Base-by-base conservation (phyloP, 2,329 filamentous ascomycete genomes). In the Aspergillus awamori region DNA sequence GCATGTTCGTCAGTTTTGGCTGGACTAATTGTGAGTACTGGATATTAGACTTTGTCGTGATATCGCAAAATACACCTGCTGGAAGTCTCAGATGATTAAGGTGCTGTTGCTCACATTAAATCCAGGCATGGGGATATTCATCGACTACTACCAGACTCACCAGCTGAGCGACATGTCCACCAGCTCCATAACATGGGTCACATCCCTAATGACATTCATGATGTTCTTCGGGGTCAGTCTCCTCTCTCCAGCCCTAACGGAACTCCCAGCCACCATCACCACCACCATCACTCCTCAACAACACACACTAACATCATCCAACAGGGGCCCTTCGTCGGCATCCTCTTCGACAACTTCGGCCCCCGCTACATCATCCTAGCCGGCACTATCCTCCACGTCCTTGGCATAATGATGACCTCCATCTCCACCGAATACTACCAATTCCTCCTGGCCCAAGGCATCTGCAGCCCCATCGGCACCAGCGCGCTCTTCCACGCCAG, bases 381-480 rank as follows among this genome's bases (percentile, higher is more conserved):
- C 43, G 84, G 84, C 15, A 80, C 79, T 3, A 77, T 85, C 61
- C 69, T 86, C 60, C 83, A 86, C 60, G 80, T 85, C 53, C 83
- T 86, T 59, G 83, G 83, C 4, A 71, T 86, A 36, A 86, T 86
- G 83, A 86, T 86, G 83, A 77, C 81, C 5, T 81, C 78, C 30
- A 71, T 85, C 8, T 81, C 81, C 28, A 78, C 69, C 1, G 72
- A 83, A 63, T 86, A 85, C 72, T 86, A 83, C 62, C 83, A 86
- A 60, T 81, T 86, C 64, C 74, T 86, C 54, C 79, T 86, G 5
- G 77, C 82, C 1, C 84, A 86, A 65, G 81, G 80, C 3, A 72
- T 85, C 10, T 85, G 82, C 68, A 81, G 81, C 24, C 77, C 82
- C 43, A 77, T 82, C 43, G 83, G 83, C 0, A 76, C 82, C 22